Conservation (phyloP, 345 rosid species). For the Populus tremula region DNA sequence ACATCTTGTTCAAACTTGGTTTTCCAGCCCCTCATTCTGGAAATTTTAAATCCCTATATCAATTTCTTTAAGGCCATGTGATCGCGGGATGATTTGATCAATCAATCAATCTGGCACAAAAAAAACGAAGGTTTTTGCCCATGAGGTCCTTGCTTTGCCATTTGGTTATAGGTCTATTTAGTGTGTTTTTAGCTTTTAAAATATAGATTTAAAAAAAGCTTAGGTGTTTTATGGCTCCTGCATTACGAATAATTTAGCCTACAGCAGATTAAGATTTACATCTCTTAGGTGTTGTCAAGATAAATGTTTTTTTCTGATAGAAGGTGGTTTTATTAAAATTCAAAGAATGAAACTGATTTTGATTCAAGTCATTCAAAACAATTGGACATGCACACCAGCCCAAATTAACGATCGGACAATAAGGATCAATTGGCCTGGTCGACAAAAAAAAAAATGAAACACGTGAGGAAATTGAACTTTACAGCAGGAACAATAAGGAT, state of each 20-base stretch:
- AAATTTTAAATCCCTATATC: constrained; percentile 7
- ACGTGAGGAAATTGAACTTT: too few relatives aligned
- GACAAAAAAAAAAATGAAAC: too few relatives aligned
- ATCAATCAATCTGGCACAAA: background rate
- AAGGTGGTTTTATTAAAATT: too few relatives aligned
- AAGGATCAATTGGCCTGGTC: too few relatives aligned
- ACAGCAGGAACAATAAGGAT: too few relatives aligned
- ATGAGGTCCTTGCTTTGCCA: background rate
- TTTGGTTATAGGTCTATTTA: background rate
- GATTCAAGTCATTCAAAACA: too few relatives aligned
- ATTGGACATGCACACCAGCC: background rate
- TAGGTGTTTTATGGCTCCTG: background rate
- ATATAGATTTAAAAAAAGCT: too few relatives aligned
- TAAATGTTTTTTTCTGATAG: too few relatives aligned
- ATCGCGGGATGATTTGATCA: background rate
- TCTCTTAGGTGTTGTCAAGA: too few relatives aligned
- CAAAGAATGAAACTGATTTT: too few relatives aligned
- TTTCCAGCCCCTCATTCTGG: constrained; percentile 8
- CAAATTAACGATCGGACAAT: background rate
- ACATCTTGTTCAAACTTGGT: background rate
- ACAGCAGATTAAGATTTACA: background rate
- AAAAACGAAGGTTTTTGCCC: background rate
- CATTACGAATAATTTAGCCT: background rate
- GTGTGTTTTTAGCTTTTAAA: too few relatives aligned
- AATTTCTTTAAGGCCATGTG: constrained; percentile 5